phyloP scores from a whole-genome alignment of 108 stramenopile genomes.

The Nannochloropsis oceanica region DNA sequence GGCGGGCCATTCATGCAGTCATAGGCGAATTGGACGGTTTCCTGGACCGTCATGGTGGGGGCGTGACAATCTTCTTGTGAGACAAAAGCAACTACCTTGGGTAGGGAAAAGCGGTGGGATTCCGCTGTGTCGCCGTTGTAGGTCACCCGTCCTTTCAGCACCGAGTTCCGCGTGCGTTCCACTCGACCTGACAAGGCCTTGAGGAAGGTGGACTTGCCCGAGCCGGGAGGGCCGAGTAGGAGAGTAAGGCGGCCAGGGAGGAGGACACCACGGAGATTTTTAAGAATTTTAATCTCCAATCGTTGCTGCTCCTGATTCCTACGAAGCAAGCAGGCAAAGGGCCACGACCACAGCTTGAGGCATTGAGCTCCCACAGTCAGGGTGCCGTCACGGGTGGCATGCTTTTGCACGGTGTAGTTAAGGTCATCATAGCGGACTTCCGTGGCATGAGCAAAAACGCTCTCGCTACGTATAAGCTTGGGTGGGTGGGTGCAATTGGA shows the following conservation, averaged over 20 bases:
- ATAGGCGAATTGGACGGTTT: slow-evolving; percentile 60
- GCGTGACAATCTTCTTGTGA: slow-evolving; percentile 51
- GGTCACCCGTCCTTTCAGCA: background rate
- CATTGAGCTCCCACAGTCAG: slow-evolving; percentile 16
- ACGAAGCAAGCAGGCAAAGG: background rate
- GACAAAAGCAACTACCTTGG: slow-evolving; percentile 30
- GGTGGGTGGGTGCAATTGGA: background rate
- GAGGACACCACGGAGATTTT: slow-evolving; percentile 46
- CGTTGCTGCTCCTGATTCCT: background rate
- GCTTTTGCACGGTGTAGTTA: slow-evolving; percentile 6
- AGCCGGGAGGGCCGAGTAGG: slow-evolving; percentile 50
- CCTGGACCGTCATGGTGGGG: slow-evolving; percentile 52
- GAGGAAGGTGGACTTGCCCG: slow-evolving; percentile 10
- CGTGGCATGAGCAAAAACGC: background rate
- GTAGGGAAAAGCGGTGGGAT: slow-evolving; percentile 12
- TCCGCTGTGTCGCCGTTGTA: slow-evolving; percentile 27
- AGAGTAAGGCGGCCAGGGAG: slow-evolving; percentile 59
- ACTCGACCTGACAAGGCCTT: slow-evolving; percentile 24
- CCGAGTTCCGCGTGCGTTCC: slow-evolving; percentile 3
- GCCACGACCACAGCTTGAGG: background rate
- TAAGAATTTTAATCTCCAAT: slow-evolving; percentile 24
- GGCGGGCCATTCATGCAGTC: slow-evolving; percentile 43
- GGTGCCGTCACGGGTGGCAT: background rate
- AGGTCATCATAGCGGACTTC: slow-evolving; percentile 15
- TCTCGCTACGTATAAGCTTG: background rate